Percentiles rank a stretch among this genome's conserved stretches.
Evolutionary conservation across 768 basidiomycete genomes (phyloP).

Genomic region (Psilocybe cyanescens): DNA sequence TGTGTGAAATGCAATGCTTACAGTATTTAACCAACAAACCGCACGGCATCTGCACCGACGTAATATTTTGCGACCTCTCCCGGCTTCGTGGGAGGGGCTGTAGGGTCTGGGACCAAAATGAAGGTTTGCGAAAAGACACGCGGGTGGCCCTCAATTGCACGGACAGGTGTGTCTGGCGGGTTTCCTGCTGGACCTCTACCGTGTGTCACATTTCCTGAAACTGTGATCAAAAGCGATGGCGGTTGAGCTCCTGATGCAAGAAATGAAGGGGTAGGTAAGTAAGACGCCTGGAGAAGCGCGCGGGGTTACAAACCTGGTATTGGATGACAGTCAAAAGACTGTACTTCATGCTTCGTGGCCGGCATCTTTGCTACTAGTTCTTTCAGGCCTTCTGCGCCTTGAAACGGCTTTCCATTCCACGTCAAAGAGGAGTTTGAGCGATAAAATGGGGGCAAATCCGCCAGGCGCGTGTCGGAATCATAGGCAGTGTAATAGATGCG

Average conservation of each 20-base stretch:
- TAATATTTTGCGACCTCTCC: constrained; percentile 86
- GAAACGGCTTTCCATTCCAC: constrained; percentile 86
- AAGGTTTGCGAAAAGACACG: constrained; percentile 90
- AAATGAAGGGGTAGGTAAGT: constrained; percentile 9
- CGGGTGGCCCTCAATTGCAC: constrained; percentile 74
- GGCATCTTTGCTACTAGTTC: constrained; percentile 76
- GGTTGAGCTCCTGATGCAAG: constrained; percentile 66
- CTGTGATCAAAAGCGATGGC: constrained; percentile 77
- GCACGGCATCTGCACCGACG: constrained; percentile 75
- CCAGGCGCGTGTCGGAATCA: constrained; percentile 76
- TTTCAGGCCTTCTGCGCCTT: constrained; percentile 70
- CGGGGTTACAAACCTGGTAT: constrained; percentile 66
- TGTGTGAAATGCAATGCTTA: background rate
- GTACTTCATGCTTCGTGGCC: constrained; percentile 79
- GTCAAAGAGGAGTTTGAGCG: constrained; percentile 74
- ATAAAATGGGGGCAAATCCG: constrained; percentile 83
- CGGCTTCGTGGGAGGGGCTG: constrained; percentile 61
- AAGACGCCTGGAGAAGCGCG: background rate
- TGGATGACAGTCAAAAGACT: constrained; percentile 89
- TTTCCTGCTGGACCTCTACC: constrained; percentile 65
- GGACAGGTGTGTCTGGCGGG: constrained; percentile 50
- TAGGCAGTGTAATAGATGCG: constrained; percentile 83
- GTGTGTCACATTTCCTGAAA: constrained; percentile 80
- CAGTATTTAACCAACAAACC: constrained; percentile 72
- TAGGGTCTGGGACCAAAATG: constrained; percentile 78